Evolutionary conservation across 1,284 basidiomycete species (phyloP).

Genomic region (Melampsora larici-populina): DNA sequence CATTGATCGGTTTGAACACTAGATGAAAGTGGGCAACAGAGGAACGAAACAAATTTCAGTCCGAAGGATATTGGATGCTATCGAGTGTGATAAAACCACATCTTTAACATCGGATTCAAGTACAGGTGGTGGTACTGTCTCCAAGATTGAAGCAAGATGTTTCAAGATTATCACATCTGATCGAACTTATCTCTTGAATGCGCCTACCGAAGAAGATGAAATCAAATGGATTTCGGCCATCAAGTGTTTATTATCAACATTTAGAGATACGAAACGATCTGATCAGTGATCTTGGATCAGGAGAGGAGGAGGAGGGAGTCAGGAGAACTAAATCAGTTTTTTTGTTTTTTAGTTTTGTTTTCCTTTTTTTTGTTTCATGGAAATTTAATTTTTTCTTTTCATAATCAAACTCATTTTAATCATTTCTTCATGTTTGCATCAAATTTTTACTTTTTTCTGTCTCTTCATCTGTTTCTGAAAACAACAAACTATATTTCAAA

Average conservation of each 20-base stretch:
- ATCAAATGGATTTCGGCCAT: slow-evolving; percentile 96
- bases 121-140: slow-evolving; percentile 44
- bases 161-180: slow-evolving; percentile 98
- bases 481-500: too few species aligned
- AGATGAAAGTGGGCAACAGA: slow-evolving; percentile 67
- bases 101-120: slow-evolving; percentile 46
- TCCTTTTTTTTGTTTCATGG: too few species aligned
- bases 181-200: slow-evolving; percentile 80
- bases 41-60: slow-evolving; percentile 81
- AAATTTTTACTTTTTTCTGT: too few species aligned
- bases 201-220: slow-evolving; percentile 95
- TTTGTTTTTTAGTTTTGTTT: too few species aligned
- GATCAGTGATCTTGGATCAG: too few species aligned
- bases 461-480: too few species aligned
- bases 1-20: slow-evolving; percentile 2
- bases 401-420: too few species aligned
- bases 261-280: too few species aligned
- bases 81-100: slow-evolving; percentile 71
- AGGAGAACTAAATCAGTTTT: too few species aligned
- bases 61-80: slow-evolving; percentile 79
- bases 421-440: too few species aligned
- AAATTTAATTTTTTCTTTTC: too few species aligned
- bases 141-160: slow-evolving; percentile 58
- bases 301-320: too few species aligned
- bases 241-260: slow-evolving; percentile 72